Evolutionary conservation across 1,284 basidiomycete species (phyloP), one percentile per base, ranked within the genome.

Genomic region (Anthracocystis setariae): DNA sequence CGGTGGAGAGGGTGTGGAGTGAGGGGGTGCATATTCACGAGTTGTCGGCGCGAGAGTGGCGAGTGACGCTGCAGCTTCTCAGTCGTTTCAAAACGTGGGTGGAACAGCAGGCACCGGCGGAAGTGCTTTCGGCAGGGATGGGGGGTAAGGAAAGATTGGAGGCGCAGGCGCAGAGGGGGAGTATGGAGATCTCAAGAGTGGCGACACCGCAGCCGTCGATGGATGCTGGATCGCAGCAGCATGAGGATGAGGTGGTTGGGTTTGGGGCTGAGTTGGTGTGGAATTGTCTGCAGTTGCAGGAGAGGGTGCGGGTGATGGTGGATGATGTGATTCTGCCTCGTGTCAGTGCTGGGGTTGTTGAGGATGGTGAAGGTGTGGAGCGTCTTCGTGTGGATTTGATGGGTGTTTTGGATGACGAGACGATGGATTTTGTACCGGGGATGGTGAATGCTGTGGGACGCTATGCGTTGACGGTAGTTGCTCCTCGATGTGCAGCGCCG

Each of bases 401-500:
- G 9, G 17, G n/a, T 5, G 48, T 65, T 2, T 29, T 70, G 1
- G 32, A 55, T 8, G 29, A 24, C 3, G 68, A 63, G 23, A 61
- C 70, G 15, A 38, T 77, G 7, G 45, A 25, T 24, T 71, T 71
- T 27, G 49, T 71, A 20, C 49, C 61, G 0, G 62, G 57, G 0
- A 33, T 71, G 0, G 24, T 42, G 13, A 44, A 47, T 0, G 38
- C 27, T 1, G 55, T 74, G 7, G 62, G 59, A 1, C 25, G 51
- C 0, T 23, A 45, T 1, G 52, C 68, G 5, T 57, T 58, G 13
- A 79, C 85, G 5, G 89, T 94, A 55, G 85, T 98, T 21, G 88
- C 88, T 7, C 87, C 88, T 48, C 89, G 92, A 13, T 92, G 90
- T 70, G 90, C 89, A 64, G 94, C 96, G 73, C 89, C 91, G 3